Evolutionary conservation across 345 rosid genomes (phyloP), one percentile per base, ranked within the genome.

Genomic region (Citrus hindsii): DNA sequence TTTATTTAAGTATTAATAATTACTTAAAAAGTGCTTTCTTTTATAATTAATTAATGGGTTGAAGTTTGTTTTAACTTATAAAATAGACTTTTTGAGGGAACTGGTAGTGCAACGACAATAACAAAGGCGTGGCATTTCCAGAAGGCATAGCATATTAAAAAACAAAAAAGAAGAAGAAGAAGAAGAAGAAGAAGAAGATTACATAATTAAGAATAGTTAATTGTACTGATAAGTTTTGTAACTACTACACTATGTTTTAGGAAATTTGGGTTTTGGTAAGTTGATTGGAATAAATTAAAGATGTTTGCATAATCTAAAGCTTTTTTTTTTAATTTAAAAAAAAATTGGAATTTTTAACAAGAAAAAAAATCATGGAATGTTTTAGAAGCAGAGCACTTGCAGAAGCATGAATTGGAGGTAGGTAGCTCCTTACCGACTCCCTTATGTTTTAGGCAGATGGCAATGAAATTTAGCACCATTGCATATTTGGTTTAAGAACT

Each of bases 61-160:
- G 76, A 55, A 10, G 67, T 74, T 80, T 84, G 84, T 72, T 86
- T 84, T 16, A 82, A 67, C 83, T 77, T 69, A 42, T 18, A 70
- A 53, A 66, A 46, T 46, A 46, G 51, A 46, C 18, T 65, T 56
- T 51, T 59, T 2, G 33, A 33, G 62, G 76, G 56, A 62, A 69
- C 48, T 9, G 85, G 81, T 27, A 14, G 82, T 32, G 83, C 78
- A 77, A 61, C 84, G 60, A 77, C 84, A 53, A 77, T 9, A n/a
- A 16, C 38, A 55, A 67, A 74, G 65, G 63, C 62, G 66, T 74
- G 79, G 83, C 59, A 30, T 71, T 62, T 61, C 7, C 21, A 28
- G 78, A 77, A 53, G 80, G 48, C 35, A 32, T 42, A 40, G 24
- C 65, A 30, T 6, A 9, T 35, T 16, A 58, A 28, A 48, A 48